Evolutionary conservation across 2,329 filamentous ascomycete genomes (phyloP).

Genomic region (Tolypocladium inflatum): DNA sequence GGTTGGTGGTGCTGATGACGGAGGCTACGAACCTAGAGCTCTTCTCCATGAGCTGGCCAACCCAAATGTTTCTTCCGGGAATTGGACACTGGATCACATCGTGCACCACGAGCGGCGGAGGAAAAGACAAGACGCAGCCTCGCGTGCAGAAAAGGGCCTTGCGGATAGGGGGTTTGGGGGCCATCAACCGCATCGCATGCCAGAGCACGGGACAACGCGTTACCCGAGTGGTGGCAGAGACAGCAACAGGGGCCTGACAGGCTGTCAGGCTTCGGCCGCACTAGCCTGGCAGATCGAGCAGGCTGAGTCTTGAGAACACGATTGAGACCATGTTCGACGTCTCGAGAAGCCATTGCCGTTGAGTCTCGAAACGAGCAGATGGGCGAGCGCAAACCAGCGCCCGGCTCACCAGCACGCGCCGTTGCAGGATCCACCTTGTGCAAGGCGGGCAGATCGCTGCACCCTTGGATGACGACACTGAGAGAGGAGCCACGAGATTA

Average conservation of each 20-base stretch:
- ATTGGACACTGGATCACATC: background rate
- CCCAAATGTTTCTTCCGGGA: background rate
- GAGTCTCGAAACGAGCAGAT: background rate
- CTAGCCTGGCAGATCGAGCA: background rate
- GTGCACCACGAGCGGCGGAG: background rate
- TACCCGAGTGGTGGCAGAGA: background rate
- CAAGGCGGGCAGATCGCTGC: background rate
- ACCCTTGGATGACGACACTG: too few species aligned
- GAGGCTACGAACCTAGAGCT: background rate
- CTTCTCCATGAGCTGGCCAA: background rate
- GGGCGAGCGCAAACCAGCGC: background rate
- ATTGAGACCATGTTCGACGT: background rate
- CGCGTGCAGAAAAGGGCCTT: background rate
- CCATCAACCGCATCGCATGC: background rate
- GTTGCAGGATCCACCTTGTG: background rate
- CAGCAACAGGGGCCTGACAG: background rate
- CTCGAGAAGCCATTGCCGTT: background rate
- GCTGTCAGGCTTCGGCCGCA: background rate
- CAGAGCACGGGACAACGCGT: background rate
- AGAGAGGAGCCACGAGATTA: background rate
- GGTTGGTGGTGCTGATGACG: background rate
- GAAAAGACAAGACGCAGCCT: background rate
- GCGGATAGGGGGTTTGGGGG: background rate
- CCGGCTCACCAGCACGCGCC: background rate
- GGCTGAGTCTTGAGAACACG: background rate